Conservation (phyloP, 495 filamentous ascomycete species). For the Daldinia grandis region DNA sequence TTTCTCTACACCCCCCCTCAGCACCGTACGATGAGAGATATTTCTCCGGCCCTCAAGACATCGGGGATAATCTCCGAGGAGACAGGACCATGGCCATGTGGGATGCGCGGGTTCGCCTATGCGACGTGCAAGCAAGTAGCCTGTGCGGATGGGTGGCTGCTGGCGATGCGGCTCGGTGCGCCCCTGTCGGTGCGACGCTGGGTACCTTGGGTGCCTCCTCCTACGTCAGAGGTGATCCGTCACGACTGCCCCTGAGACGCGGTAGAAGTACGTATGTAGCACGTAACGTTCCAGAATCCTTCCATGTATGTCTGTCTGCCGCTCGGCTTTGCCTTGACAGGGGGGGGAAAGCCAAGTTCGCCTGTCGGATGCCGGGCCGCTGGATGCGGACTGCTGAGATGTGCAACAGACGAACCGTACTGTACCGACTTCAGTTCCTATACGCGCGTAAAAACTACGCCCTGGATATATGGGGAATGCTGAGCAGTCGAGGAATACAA, state of each 20-base stretch:
- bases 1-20: not conserved
- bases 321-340: not conserved
- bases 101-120: constrained; percentile 14
- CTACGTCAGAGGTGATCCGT: too few species aligned
- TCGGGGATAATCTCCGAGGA: constrained; percentile 12
- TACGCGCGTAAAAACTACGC: constrained; percentile 21
- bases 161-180: constrained; percentile 34
- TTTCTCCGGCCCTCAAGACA: not conserved
- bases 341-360: not conserved
- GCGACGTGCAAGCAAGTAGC: constrained; percentile 30
- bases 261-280: not conserved
- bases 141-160: constrained; percentile 24
- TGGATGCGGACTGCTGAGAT: constrained; percentile 21
- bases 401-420: too few species aligned
- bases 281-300: constrained; percentile 38
- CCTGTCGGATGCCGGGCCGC: constrained; percentile 2
- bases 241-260: too few species aligned
- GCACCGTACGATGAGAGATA: constrained; percentile 2
- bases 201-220: too few species aligned
- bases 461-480: not conserved
- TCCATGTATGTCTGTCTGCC: constrained; percentile 1
- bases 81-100: constrained; percentile 12
- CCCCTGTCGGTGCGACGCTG: constrained; percentile 7
- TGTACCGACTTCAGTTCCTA: not conserved
- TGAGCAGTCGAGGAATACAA: not conserved